A percentile compares a stretch with the other conserved stretches of the same genome.
Conservation (phyloP, 2,329 filamentous ascomycete genomes). For the Phialophora verrucosa region DNA sequence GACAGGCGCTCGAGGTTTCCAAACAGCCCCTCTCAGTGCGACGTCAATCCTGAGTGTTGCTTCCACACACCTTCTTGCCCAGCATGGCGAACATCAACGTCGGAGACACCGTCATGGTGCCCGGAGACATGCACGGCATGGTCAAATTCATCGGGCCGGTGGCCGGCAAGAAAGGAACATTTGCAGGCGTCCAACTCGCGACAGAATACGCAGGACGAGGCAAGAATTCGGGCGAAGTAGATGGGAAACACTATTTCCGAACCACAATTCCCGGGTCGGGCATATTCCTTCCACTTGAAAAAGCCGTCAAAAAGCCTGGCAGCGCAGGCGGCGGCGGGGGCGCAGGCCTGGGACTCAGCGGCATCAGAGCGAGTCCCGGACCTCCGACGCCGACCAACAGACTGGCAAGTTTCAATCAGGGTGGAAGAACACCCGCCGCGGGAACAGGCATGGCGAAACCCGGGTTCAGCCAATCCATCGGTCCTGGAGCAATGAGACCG, state of each 20-base stretch:
- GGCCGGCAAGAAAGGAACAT: constrained; percentile 84
- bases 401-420: constrained; percentile 58
- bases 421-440: constrained; percentile 56
- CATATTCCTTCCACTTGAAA: constrained; percentile 88
- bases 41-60: background rate
- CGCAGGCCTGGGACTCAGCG: constrained; percentile 22
- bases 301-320: constrained; percentile 70
- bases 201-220: constrained; percentile 79
- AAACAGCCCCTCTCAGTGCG: background rate
- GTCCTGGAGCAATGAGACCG: constrained; percentile 61
- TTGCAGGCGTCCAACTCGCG: constrained; percentile 89
- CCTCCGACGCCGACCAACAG: constrained; percentile 60
- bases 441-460: constrained; percentile 60
- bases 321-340: constrained; percentile 59
- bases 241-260: constrained; percentile 81
- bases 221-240: constrained; percentile 96
- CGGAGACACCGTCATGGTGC: constrained; percentile 40
- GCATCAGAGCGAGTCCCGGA: constrained; percentile 28
- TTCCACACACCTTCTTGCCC: background rate
- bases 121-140: constrained; percentile 84
- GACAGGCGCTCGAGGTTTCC: background rate
- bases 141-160: constrained; percentile 89
- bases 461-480: constrained; percentile 88
- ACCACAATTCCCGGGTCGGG: constrained; percentile 80
- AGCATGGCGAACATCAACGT: constrained; percentile 36